Base-by-base conservation (phyloP, 352 stramenopile species). In the Phytophthora aleatoria region DNA sequence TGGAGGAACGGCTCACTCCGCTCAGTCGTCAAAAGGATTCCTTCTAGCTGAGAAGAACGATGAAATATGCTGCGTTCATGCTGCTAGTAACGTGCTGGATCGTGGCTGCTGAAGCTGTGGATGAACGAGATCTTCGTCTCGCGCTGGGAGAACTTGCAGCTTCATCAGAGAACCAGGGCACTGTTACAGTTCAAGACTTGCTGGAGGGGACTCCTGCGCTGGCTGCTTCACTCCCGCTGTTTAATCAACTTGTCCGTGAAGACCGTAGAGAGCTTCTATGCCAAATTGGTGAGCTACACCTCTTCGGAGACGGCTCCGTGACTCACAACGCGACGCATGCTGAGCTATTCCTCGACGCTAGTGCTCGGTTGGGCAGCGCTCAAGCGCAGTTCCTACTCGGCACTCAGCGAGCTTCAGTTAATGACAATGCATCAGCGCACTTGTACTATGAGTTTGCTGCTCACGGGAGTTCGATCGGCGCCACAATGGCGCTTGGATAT, bases 401-500 rank as follows among this genome's bases (percentile, higher is more conserved):
- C 4, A 51, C 72, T 7, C 60, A 83, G 3, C 41, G 69, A 61
- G 10, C 52, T 65, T 30, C 52, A 50, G 11, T 39, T 41, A 36
- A 54, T 50, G 28, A 73, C n/a, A 31, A 35, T 12, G 65, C 65
- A 31, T 60, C 43, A 16, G 57, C 59, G 13, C 44, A 73, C 6
- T 49, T 95, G 1, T 80, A 86, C 51, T 81, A 92, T 31, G 69
- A 86, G 35, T 93, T 96, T 65, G 75, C 81, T 10, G 62, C 75
- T 28, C 60, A 69, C 7, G 76, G 67, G 4, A 69, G 78, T 1
- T 81, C 81, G 0, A 43, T 82, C 0, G 44, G 55, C 0, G 76
- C 88, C 4, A 67, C 76, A 11, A 89, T 95, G 73, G 80, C 81
- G n/a, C 69, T 95, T 8, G 89, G 86, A 3, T 93, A 92, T 35